Evolutionary conservation across 257 asterid species (phyloP), one percentile per base, ranked within the genome.

Genomic region (Echium plantagineum): DNA sequence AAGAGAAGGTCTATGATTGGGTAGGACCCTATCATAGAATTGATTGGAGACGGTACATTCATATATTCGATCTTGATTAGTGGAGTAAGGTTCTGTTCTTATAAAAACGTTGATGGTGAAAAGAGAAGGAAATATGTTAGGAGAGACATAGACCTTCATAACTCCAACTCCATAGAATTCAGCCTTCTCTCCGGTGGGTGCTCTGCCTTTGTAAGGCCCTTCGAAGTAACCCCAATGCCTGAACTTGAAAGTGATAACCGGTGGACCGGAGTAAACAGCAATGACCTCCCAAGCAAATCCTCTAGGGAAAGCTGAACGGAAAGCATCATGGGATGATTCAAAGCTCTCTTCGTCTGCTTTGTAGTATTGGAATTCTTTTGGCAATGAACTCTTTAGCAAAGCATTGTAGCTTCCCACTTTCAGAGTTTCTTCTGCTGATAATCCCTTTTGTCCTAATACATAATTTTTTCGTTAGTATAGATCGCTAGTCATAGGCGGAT

Each of bases 181-280:
- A 20, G 85, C 81, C 77, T 84, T 55, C 15, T 90, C 82, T 18
- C 94, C 87, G 0, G 97, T 86, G 8, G 95, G 90, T 10, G 86
- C 78, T 56, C 78, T 86, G 8, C 79, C 86, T 61, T 89, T 84
- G 76, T 84, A 89, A 15, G 93, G 90, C 0, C 96, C 97, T 77
- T 90, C 96, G 52, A 84, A 90, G 70, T 70, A 90, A 32, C 96
- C 97, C 97, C 97, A 90, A 38, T 90, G 97, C 75, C 97, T 69
- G 70, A 82, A 89, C 72, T 89, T 89, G 70, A 75, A 86, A n/a
- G 86, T 52, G 6, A 89, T 71, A 6, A 81, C 56, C 1, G 97
- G 97, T 5, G 97, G 97, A 0, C 87, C 90, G 0, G 96, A 78
- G 52, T 81, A 84, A 4, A 90, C 97, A 0, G 73, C 73, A 26